Evolutionary conservation across 306 rosid species (phyloP).

Genomic region (peach (Prunus persica)): Prunus_persica_NCBIv2 NC_034016.1:11693001-11693500

Average conservation of each 20-base stretch:
- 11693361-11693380: neutral
- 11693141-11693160: conserved; percentile 99
- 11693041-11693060: conserved; percentile 46
- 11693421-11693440: neutral
- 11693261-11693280: neutral
- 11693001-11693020: too few relatives aligned
- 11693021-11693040: too few relatives aligned
- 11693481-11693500: too few relatives aligned
- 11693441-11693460: neutral
- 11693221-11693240: neutral
- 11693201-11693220: neutral
- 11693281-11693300: neutral
- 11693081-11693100: conserved; percentile 95
- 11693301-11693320: neutral
- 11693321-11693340: conserved; percentile 4
- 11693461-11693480: neutral
- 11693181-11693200: neutral
- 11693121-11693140: conserved; percentile 63
- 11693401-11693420: neutral
- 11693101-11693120: conserved; percentile 75
- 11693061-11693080: conserved; percentile 98
- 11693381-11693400: conserved; percentile 5
- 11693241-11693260: neutral
- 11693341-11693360: neutral
- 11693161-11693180: conserved; percentile 29